Base-by-base conservation (phyloP, 2,329 filamentous ascomycete species). In the Macrophomina pseudophaseolina region DNA sequence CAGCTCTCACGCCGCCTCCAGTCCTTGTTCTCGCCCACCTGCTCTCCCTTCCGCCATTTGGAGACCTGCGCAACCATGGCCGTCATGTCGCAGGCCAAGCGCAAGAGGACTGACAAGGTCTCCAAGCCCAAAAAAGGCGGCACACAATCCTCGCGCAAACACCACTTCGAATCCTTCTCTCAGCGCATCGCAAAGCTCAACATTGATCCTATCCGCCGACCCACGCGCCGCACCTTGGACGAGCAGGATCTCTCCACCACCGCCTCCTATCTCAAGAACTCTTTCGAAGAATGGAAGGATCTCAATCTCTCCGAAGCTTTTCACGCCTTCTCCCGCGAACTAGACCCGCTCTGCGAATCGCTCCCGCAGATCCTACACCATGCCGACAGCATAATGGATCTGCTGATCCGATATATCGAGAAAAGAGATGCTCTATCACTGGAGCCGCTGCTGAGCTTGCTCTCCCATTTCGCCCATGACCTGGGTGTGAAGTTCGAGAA, bases 391-490 rank as follows among this genome's bases (percentile, higher is more conserved):
- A 95, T 99, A 71, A 91, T 97, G 85, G 88, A 88, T 46, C 78
- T 90, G 68, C 83, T 99, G 69, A 86, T 89, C 68, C 84, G 88
- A 73, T 91, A 93, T 73, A 94, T 98, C 68, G 87, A 89, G 64
- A 87, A 87, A 72, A 89, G 90, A 68, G 93, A 97, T 72, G 87
- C 88, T 69, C 86, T 94, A 72, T 90, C 91, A 1, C 82, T 97
- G 68, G 94, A 99, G 75, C 92, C 95, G 9, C 81, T 99, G 48
- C 82, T 99, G 67, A 92, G 91, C 70, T 86, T 99, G n/a, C 80
- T 97, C 67, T 92, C 93, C 12, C 93, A 95, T 48, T 94, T 99
- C 75, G 94, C 95, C n/a, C 93, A 96, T 76, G 96, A 99, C 74
- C 80, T 99, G 66, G 94, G 94, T 60, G 85, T 86, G 18, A 86